A percentile compares a stretch with the other conserved stretches of the same genome.
These are phyloP conservation scores for Rhamnella rubrinervis DNA, from an alignment of 331 rosid genomes.

Conservation along the genomic window DNA sequence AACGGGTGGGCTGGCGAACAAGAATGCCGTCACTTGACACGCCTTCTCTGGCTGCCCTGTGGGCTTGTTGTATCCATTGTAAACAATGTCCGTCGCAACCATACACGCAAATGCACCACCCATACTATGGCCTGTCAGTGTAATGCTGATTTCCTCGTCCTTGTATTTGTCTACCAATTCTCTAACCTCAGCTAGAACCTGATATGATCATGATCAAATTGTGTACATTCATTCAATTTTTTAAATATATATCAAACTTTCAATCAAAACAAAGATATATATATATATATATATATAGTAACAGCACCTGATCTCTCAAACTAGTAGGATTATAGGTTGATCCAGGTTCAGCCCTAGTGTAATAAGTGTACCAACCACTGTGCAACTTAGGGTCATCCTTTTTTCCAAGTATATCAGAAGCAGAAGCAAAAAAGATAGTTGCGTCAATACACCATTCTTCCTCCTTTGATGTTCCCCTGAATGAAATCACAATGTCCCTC, in stretches of 20 bases:
- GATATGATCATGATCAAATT: background rate
- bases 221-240: no score
- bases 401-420: conserved; percentile 40
- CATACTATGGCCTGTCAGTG: conserved; percentile 58
- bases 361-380: conserved; percentile 46
- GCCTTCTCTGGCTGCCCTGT: conserved; percentile 12
- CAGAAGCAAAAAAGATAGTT: conserved; percentile 12
- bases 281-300: no score
- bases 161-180: conserved; percentile 40
- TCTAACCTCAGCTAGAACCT: conserved; percentile 49
- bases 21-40: conserved; percentile 41
- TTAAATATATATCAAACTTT: no score
- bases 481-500: conserved; percentile 16
- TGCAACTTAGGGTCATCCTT: conserved; percentile 33
- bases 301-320: conserved; percentile 53
- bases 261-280: no score
- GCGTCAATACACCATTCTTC: no score
- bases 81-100: conserved; percentile 43
- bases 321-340: conserved; percentile 44
- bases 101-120: conserved; percentile 55
- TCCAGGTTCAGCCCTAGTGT: conserved; percentile 37
- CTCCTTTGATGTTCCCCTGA: conserved; percentile 42
- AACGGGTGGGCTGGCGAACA: conserved; percentile 46
- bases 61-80: conserved; percentile 41
- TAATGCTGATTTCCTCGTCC: conserved; percentile 57